Base-by-base conservation (phyloP, 2,329 filamentous ascomycete species). In the Scopulariopsis brevicaulis region DNA sequence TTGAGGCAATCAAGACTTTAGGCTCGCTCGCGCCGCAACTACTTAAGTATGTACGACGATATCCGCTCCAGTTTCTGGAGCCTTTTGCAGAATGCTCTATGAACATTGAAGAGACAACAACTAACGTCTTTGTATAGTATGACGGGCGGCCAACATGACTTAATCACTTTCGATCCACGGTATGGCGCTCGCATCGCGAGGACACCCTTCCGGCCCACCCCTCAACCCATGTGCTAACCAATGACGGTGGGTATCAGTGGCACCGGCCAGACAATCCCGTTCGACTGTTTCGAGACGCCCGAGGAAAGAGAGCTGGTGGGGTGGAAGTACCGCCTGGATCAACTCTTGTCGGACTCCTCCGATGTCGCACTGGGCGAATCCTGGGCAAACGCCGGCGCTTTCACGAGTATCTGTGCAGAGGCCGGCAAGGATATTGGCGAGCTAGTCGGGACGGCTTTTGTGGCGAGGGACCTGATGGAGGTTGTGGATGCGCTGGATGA, bases 401-500 rank as follows among this genome's bases (percentile, higher is more conserved):
- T 61, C 3, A 65, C 63, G 40, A 58, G 67, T 2, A 56, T 59
- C 1, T 73, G 71, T 57, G 60, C 56, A 4, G 40, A 60, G 40
- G 61, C 59, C 0, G 56, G 64, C 11, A 61, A 65, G 25, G 64
- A 60, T 0, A 56, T n/a, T 1, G 69, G 65, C 0, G 64, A 63
- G 1, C 60, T 67, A 2, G 55, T 73, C 10, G 66, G 67, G 14
- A 71, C 69, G 0, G 59, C 68, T 2, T 71, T 70, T 53, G 66
- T 67, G 1, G 73, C 69, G 14, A 64, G 72, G 24, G 73, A 75
- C 58, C 65, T 74, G 63, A 68, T 75, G 57, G 55, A 64, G 10
- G 68, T 73, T n/a, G 70, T 71, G 1, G 71, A 75, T 58, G 68
- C 67, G 12, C 64, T 74, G 6, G 67, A 64, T 1, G 69, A 71